A percentile compares a stretch with the other conserved stretches of the same genome.
These are phyloP conservation scores for Candida boidinii DNA, from an alignment of 805 yeast genomes.

Conservation along the genomic window DNA sequence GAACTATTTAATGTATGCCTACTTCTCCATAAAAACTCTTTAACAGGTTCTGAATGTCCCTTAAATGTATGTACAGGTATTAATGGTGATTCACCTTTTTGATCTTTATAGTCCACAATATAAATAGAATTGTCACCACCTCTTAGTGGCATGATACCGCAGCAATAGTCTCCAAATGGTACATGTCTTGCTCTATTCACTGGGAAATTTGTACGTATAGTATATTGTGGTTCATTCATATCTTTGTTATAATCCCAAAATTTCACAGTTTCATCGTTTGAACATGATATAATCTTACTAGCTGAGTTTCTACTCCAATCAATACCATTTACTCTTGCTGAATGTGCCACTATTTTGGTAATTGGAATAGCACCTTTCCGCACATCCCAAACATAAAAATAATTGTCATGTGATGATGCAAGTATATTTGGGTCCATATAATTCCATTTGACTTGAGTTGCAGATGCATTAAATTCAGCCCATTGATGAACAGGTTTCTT, in stretches of 20 bases:
- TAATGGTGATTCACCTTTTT: conserved; percentile 27
- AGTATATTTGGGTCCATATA: conserved; percentile 63
- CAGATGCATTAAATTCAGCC: conserved; percentile 95
- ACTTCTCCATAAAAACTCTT: conserved; percentile 83
- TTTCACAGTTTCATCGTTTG: conserved; percentile 79
- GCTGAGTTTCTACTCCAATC: conserved; percentile 64
- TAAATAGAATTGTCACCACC: conserved; percentile 70
- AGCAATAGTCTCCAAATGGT: conserved; percentile 79
- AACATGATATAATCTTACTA: conserved; percentile 65
- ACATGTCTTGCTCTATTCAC: conserved; percentile 81
- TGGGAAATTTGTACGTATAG: conserved; percentile 70
- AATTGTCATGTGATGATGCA: conserved; percentile 81
- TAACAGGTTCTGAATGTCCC: conserved; percentile 80
- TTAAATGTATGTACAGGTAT: conserved; percentile 53
- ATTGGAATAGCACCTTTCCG: conserved; percentile 77
- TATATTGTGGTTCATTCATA: conserved; percentile 38
- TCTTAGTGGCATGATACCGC: conserved; percentile 83
- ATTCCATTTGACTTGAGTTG: conserved; percentile 94
- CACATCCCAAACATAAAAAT: conserved; percentile 80
- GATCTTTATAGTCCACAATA: conserved; percentile 41
- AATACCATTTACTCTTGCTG: conserved; percentile 81
- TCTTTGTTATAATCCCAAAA: conserved; percentile 61
- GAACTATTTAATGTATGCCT: conserved; percentile 35
- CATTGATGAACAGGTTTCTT: conserved; percentile 63
- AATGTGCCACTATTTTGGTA: conserved; percentile 61